Base-by-base conservation (phyloP, 192 early-diverging fungal genomes). In the Umbelopsis sp. region DNA sequence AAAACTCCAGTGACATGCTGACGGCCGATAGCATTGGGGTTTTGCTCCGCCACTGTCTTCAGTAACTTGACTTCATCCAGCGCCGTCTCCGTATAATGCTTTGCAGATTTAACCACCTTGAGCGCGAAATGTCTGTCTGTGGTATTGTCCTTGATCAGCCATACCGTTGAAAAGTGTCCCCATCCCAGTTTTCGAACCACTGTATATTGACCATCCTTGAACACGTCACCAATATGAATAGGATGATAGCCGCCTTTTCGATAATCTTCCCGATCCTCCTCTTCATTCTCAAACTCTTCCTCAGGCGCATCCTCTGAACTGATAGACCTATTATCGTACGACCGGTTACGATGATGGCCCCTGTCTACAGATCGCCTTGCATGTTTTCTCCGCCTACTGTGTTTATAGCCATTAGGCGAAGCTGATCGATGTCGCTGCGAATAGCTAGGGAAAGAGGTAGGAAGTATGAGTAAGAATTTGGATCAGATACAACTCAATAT, bases 101-200 rank as follows among this genome's bases (percentile, higher is more conserved):
- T 83, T 1, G 97, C 95, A 11, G 94, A 93, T 78, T 99, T 99
- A 53, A 99, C 96, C 50, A 99, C 92, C 78, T 99, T 99, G 22
- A 99, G 87, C 2, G 97, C 97, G 46, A 95, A 93, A 73, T 95
- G 93, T 2, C 89, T 90, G 64, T 90, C 82, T 21, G 76, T 84
- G 33, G 88, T 87, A 68, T 76, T 75, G 77, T 98, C 95, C 61
- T 85, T 83, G 13, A 91, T 93, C 51, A 99, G 87, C 97, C 97
- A 99, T 10, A 99, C 97, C 0, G 97, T 99, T 25, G 94, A 96
- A 72, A 99, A 99, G 71, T 99, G 97, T 16, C 97, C 97, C 97
- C 97, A 99, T 18, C 97, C 97, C 41, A 99, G 89, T 78, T 99
- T 99, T 68, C 93, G 88, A 47, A 97, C 74, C 22, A 97, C 84